Evolutionary conservation across 1,284 basidiomycete genomes (phyloP), one percentile per base, ranked within the genome.

Genomic region (Boletellus deceptivus): DNA sequence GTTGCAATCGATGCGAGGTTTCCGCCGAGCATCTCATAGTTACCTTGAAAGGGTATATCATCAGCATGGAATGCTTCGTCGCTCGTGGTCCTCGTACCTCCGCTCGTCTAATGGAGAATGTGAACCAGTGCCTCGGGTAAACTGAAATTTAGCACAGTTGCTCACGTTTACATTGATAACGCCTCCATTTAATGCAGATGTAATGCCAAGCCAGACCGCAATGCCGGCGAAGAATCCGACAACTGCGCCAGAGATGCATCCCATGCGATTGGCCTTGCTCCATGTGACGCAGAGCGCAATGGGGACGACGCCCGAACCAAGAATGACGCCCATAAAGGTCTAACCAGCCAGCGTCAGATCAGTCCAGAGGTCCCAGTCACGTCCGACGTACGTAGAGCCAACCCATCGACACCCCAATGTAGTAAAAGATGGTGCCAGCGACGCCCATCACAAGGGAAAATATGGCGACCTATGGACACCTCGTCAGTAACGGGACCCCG

Each of bases 361-460:
- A 56, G 39, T 25, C 16, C 7, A 17, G 10, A 29, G 13, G 39
- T 14, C n/a, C 29, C 41, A 29, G 11, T 1, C 0, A 17, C 16
- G 16, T 43, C 16, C 38, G 17, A 75, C 86, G 63, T 89, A 91
- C 86, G 63, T 91, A 91, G 47, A 91, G 80, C 87, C 87, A 93
- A 14, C 90, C 91, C 89, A 93, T 90, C 6, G 83, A 87, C 49
- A 98, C 84, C 5, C 92, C 91, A 54, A 93, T 91, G 63, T 91
- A 92, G 72, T 80, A 86, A 77, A 95, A 97, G 52, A 93, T 89
- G 29, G 89, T 71, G 0, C 92, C 94, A 2, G 91, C 84, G 13
- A 91, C 59, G 27, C 86, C 91, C 82, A 93, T 92, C 43, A 89
- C 75, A 34, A 94, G 52, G 0, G 87, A 87, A 67, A 89, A 95